Evolutionary conservation across 2,329 filamentous ascomycete genomes (phyloP).

Genomic region (Apiospora rasikravindrae): DNA sequence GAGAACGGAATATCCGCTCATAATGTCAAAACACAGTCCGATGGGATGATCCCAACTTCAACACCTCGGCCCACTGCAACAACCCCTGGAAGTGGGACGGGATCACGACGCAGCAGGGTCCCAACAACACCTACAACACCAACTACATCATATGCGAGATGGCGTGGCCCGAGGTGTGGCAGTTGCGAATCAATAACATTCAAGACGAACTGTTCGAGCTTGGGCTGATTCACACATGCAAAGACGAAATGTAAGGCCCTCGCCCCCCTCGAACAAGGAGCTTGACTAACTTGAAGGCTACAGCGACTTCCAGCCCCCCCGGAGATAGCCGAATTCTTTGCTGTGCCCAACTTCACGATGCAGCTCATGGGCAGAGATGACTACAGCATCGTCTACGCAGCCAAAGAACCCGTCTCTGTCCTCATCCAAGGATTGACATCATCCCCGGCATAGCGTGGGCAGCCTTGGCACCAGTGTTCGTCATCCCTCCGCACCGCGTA

Average conservation of each 20-base stretch:
- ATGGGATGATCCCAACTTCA: slow-evolving; percentile 25
- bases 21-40: neutral
- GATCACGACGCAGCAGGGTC: slow-evolving; percentile 26
- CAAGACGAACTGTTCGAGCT: slow-evolving; percentile 20
- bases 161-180: slow-evolving; percentile 18
- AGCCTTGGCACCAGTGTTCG: neutral
- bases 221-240: slow-evolving; percentile 14
- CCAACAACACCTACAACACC: slow-evolving; percentile 34
- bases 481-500: neutral
- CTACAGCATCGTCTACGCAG: slow-evolving; percentile 18
- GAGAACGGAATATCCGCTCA: neutral
- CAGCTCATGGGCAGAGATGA: slow-evolving; percentile 14
- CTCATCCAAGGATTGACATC: slow-evolving; percentile 17
- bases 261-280: neutral
- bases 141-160: slow-evolving; percentile 23
- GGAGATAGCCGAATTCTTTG: slow-evolving; percentile 18
- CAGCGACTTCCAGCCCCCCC: slow-evolving; percentile 17
- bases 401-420: slow-evolving; percentile 14
- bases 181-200: slow-evolving; percentile 20
- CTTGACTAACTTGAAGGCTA: neutral
- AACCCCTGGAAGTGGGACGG: slow-evolving; percentile 34
- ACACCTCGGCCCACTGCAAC: slow-evolving; percentile 25
- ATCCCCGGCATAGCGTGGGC: neutral
- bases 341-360: slow-evolving; percentile 19
- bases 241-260: slow-evolving; percentile 20